These are phyloP conservation scores for Pythium vanterpoolii DNA, from an alignment of 352 stramenopile genomes.

Conservation along the genomic window DNA sequence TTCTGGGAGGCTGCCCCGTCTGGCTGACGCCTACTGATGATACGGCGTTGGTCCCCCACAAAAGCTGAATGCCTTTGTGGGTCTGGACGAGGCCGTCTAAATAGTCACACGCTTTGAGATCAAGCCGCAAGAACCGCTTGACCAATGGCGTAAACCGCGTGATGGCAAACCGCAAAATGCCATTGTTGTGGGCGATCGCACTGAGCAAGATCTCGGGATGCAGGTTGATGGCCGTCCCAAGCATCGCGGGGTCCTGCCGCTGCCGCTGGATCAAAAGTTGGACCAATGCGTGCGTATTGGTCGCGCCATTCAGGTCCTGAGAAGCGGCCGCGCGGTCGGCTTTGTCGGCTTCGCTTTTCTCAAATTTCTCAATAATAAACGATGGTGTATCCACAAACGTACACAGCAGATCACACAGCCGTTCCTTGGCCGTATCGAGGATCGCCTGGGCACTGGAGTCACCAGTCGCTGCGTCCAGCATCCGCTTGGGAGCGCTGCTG, in stretches of 20 bases:
- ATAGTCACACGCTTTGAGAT: conserved; percentile 50
- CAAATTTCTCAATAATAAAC: conserved; percentile 45
- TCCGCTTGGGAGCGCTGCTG: not conserved
- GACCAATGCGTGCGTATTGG: conserved; percentile 29
- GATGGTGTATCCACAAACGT: conserved; percentile 39
- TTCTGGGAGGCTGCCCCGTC: not conserved
- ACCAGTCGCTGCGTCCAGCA: not conserved
- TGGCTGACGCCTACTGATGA: not conserved
- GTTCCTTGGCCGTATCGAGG: conserved; percentile 24
- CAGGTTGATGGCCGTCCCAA: conserved; percentile 61
- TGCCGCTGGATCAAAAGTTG: conserved; percentile 48
- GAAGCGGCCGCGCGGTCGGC: conserved; percentile 24
- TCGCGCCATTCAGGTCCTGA: conserved; percentile 13
- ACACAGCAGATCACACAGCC: conserved; percentile 42
- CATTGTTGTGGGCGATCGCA: conserved; percentile 54
- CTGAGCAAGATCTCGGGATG: conserved; percentile 64
- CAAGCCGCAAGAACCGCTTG: conserved; percentile 64
- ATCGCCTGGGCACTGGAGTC: not conserved
- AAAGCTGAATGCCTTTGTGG: conserved; percentile 52
- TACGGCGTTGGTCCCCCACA: conserved; percentile 44
- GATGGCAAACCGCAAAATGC: conserved; percentile 70
- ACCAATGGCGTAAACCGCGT: conserved; percentile 60
- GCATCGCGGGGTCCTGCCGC: conserved; percentile 47
- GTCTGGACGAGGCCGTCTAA: conserved; percentile 47
- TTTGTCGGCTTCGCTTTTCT: conserved; percentile 31